These are phyloP conservation scores for Primulina tabacum DNA, from an alignment of 257 asterid genomes.

Conservation along the genomic window DNA sequence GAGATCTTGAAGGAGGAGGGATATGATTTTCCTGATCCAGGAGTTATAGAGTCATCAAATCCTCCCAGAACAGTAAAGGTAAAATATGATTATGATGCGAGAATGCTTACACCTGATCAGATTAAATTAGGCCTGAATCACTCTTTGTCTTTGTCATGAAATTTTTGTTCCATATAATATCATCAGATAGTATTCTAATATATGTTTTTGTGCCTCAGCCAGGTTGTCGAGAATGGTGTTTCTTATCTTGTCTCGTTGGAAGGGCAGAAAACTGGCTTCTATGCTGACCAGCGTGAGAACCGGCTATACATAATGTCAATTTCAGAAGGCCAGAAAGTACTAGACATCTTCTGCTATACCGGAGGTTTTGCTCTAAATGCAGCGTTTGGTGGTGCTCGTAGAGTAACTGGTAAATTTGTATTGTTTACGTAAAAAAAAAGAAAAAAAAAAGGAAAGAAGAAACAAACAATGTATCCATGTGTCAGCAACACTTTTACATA, in stretches of 20 bases:
- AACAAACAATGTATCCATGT: neutral
- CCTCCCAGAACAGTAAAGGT: constrained; percentile 65
- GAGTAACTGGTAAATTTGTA: constrained; percentile 57
- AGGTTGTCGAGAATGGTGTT: constrained; percentile 83
- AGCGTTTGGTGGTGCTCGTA: constrained; percentile 75
- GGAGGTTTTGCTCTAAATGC: constrained; percentile 97
- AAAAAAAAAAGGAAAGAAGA: neutral
- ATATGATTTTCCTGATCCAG: constrained; percentile 48
- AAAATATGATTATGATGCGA: constrained; percentile 5
- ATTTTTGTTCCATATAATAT: neutral
- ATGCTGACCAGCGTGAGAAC: constrained; percentile 96
- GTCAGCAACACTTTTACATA: neutral
- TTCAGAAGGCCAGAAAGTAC: constrained; percentile 65
- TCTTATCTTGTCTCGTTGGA: constrained; percentile 75
- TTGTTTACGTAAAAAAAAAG: neutral
- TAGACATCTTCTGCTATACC: constrained; percentile 89
- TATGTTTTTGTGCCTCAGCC: constrained; percentile 27
- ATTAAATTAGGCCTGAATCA: neutral
- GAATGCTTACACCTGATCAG: neutral
- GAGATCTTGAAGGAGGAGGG: constrained; percentile 98
- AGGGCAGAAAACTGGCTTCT: constrained; percentile 97
- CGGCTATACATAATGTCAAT: constrained; percentile 76
- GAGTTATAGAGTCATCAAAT: constrained; percentile 34
- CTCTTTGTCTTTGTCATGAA: neutral
- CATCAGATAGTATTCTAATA: neutral